These are phyloP conservation scores for Globisporangium perplexum DNA, from an alignment of 352 stramenopile genomes.

Conservation along the genomic window DNA sequence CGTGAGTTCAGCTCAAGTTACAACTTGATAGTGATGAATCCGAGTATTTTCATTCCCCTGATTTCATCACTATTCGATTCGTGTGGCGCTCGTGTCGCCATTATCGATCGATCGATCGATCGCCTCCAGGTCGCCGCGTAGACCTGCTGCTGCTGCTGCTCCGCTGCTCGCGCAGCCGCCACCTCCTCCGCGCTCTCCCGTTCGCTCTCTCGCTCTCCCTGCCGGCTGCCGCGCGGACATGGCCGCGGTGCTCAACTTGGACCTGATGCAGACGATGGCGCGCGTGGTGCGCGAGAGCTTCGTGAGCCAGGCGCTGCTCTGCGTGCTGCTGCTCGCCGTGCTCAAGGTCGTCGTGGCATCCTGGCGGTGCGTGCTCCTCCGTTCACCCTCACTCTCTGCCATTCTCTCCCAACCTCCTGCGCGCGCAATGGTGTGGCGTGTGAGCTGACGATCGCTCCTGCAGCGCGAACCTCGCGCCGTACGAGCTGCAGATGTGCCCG, in stretches of 20 bases:
- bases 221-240: constrained; percentile 17
- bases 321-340: constrained; percentile 44
- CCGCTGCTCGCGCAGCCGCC: not conserved
- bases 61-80: not conserved
- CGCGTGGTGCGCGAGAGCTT: constrained; percentile 58
- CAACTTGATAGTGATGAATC: not conserved
- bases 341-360: constrained; percentile 56
- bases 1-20: not conserved
- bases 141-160: no score
- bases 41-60: not conserved
- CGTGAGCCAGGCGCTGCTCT: constrained; percentile 53
- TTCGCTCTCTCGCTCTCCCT: not conserved
- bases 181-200: not conserved
- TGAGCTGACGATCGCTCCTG: not conserved
- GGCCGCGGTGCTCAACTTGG: constrained; percentile 52
- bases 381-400: not conserved
- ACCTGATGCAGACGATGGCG: constrained; percentile 56
- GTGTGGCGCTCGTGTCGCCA: no score
- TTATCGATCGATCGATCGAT: not conserved
- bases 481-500: constrained; percentile 67
- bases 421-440: not conserved
- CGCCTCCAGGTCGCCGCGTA: not conserved
- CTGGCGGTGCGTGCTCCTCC: constrained; percentile 31
- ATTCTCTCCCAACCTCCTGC: not conserved
- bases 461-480: constrained; percentile 41